Base-by-base conservation (phyloP, 805 yeast species). In the Grigorovia jiainica region DNA sequence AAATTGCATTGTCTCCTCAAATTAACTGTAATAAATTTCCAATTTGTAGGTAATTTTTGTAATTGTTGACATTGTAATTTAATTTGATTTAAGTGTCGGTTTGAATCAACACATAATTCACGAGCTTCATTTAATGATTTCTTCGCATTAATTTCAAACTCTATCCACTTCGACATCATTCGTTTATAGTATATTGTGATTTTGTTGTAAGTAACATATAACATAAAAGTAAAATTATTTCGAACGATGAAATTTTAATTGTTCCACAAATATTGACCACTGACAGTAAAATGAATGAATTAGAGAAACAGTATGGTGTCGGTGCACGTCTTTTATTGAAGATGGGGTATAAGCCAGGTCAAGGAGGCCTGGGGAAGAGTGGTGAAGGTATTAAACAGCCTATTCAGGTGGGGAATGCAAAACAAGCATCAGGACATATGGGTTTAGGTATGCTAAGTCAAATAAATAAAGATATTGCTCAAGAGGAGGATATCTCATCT, bases 321-420 rank as follows among this genome's bases (percentile, higher is more conserved):
- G 97, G 97, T 30, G 95, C 95, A 3, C 63, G 71, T 39, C 64
- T 90, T 39, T 60, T 90, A 64, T 69, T 76, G 46, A 73, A 78
- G 47, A 89, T 90, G 97, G 98, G 98, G 0, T 89, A 85, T 61
- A 71, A 72, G 7, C 74, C 73, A 33, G 97, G 98, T 0, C 68
- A 73, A 52, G 97, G 97, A 52, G 97, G 97, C 0, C 70, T 90
- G n/a, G 98, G 98, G 2, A 65, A 66, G 5, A 58, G 69, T 19
- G 76, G 78, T 1, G 72, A 72, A 39, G 98, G 98, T 35, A 86
- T 87, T 1, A 70, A 72, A 0, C 75, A 71, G n/a, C 97, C 97
- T 0, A 78, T 90, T 6, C 81, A 84, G 46, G 81, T 84, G 3
- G 72, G 73, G 41, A 57, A 74, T 27, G n/a, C 15, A 13, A 10